Conservation (phyloP, 371 early-diverging fungal species). For the Apophysomyces trapeziformis region DNA sequence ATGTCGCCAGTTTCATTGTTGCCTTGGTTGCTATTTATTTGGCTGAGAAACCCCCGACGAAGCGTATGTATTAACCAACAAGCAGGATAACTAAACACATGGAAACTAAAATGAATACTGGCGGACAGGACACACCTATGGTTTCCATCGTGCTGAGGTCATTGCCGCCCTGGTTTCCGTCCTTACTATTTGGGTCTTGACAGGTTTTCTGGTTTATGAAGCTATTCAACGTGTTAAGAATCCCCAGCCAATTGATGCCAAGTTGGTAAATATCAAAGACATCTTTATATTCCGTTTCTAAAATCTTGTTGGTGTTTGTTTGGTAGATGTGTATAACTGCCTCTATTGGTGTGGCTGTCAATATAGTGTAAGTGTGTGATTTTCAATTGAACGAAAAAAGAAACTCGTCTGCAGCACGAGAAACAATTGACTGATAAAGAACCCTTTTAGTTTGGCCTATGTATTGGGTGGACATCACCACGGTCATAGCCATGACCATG, state of each 20-base stretch:
- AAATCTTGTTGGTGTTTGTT: not conserved
- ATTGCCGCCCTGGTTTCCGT: conserved; percentile 83
- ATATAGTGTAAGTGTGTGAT: conserved; percentile 63
- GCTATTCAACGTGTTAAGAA: conserved; percentile 74
- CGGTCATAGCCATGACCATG: conserved; percentile 42
- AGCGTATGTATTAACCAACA: conserved; percentile 37
- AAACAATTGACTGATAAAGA: not conserved
- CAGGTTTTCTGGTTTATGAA: conserved; percentile 74
- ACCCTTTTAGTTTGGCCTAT: conserved; percentile 39
- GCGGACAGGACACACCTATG: conserved; percentile 69
- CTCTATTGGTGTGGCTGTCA: conserved; percentile 77
- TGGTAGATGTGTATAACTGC: conserved; percentile 73
- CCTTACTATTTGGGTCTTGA: conserved; percentile 83
- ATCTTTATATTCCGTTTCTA: not conserved
- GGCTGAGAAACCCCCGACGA: conserved; percentile 71
- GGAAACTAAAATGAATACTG: conserved; percentile 12
- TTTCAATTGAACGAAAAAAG: not conserved
- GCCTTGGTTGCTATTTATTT: conserved; percentile 75
- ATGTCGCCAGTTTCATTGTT: conserved; percentile 76
- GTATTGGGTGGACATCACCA: conserved; percentile 56
- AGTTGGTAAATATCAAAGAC: conserved; percentile 36
- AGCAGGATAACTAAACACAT: not conserved
- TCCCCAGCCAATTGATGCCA: conserved; percentile 79
- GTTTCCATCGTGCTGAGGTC: conserved; percentile 87
- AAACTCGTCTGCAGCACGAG: not conserved